Base-by-base conservation (phyloP, 2,329 filamentous ascomycete genomes). In the Diaporthe aspalathi region DNA sequence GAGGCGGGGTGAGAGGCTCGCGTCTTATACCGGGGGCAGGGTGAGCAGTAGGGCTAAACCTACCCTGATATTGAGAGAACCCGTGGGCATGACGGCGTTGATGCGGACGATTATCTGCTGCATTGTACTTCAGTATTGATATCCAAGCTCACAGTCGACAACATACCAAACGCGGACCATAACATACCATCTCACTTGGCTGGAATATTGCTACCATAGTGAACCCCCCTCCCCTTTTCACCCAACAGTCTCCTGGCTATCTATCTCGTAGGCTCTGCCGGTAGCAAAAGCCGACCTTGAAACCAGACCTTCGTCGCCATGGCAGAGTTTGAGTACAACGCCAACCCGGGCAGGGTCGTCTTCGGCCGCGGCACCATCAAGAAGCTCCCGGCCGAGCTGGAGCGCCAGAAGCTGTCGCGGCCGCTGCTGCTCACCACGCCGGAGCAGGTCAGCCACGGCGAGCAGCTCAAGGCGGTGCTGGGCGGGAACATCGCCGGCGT, bases 391-490 rank as follows among this genome's bases (percentile, higher is more conserved):
- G 77, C 78, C 9, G 82, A 84, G 73, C 76, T 84, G 43, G 72
- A 76, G 9, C 78, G 85, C 17, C 80, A 87, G 32, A 82, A 83
- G 56, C 75, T 86, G 53, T 82, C 81, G 35, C 79, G 81, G 16
- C 86, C 87, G 2, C 77, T 89, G 38, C 79, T 90, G 40, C 82
- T 90, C 22, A 88, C 84, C 20, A 89, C 87, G 20, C 86, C 86
- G 1, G 81, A 84, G 70, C 87, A 89, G 77, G 76, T 81, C 62
- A 67, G 76, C 52, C 83, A 87, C 72, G 86, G 83, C 4, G 80
- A 84, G 67, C 75, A 75, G 5, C 79, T 89, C 24, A 80, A 82
- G 57, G 74, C 76, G 8, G 81, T 87, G 12, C 81, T 90, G 22
- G 45, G 35, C 22, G 73, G 70, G 24, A 43, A 43, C 12, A 56